Evolutionary conservation across 202 grass and related monocot species (phyloP), one percentile per base, ranked within the genome.

Genomic region (Zizania palustris): DNA sequence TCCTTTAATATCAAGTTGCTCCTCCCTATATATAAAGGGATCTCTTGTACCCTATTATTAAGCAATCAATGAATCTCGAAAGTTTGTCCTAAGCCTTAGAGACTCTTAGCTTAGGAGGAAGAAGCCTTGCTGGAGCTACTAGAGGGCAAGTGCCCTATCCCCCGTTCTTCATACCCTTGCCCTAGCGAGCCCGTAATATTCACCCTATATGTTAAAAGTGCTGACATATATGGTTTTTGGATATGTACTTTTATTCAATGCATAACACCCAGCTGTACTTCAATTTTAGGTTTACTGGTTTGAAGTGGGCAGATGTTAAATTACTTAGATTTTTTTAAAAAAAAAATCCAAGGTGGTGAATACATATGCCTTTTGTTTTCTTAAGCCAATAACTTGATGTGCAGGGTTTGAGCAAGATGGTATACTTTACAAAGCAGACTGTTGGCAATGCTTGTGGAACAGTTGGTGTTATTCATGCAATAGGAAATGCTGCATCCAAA

Each of bases 361-460:
- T 71, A 44, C 35, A 75, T 50, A 5, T 39, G 5, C 15, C 12
- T 1, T 75, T 63, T 46, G 1, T 57, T 33, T 65, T 41, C 16
- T 58, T 70, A 51, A 88, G 53, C 16, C 51, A 56, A 54, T 65
- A 61, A 75, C 70, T 61, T 79, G 6, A 11, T 59, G 41, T 83
- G 79, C 49, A 98, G 96, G 91, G 86, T 63, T 61, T 21, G 74
- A 95, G 57, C 85, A 81, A 88, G 66, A 92, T 85, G 53, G 91
- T 98, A 54, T 98, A 95, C 80, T 98, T 92, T 33, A 82, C 90
- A 34, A 98, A 98, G 69, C 95, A 98, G 87, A 98, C 95, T 63
- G 89, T 98, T 79, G 91, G 89, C 28, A 98, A 98, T 60, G 95
- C 95, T 83, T 98, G 95, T 87, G 95, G 95, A 80, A 98, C 95